Base-by-base conservation (phyloP, 805 yeast genomes). In the Wickerhamomyces alni region DNA sequence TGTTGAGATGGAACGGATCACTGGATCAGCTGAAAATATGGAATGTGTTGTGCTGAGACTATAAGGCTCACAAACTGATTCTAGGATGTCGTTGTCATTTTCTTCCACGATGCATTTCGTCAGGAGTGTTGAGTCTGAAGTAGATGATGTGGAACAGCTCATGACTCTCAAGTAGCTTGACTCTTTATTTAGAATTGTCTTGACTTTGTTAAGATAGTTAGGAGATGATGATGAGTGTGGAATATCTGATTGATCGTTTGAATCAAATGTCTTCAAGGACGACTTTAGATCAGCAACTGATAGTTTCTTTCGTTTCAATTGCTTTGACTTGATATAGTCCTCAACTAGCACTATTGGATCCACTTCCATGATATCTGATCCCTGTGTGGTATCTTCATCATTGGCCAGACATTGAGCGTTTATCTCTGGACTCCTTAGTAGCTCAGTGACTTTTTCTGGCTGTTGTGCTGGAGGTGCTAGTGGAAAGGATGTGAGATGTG, bases 261-360 rank as follows among this genome's bases (percentile, higher is more conserved):
- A 8, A 17, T 40, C 45, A 16, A 43, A 43, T 0, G 21, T 27
- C 15, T 39, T 41, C 19, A 65, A 30, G 1, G 65, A 57, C 17
- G 47, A 47, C 41, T 61, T 64, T 24, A 67, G 42, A 37, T 65
- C 67, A 12, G 50, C 35, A 0, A 65, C 61, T 3, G 69, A 63
- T 0, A 62, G 38, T 34, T 56, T 55, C 37, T 55, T 53, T 39
- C 55, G 50, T 9, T 48, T 37, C 8, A 39, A 16, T 10, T 33
- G 44, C 31, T 42, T 45, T n/a, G 44, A 54, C 13, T 62, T 59
- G 45, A 77, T 64, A 51, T 77, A 77, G 48, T 77, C 84, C 48
- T 77, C 84, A 9, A 77, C 70, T 16, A 77, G 54, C 1, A 77
- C 76, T 5, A 59, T 57, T 1, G 64, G 61, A 30, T 58, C 60